Percentiles rank a stretch among this genome's conserved stretches.
Evolutionary conservation across 2,329 filamentous ascomycete genomes (phyloP).

Genomic region (Hymenoscyphus fraxineus): DNA sequence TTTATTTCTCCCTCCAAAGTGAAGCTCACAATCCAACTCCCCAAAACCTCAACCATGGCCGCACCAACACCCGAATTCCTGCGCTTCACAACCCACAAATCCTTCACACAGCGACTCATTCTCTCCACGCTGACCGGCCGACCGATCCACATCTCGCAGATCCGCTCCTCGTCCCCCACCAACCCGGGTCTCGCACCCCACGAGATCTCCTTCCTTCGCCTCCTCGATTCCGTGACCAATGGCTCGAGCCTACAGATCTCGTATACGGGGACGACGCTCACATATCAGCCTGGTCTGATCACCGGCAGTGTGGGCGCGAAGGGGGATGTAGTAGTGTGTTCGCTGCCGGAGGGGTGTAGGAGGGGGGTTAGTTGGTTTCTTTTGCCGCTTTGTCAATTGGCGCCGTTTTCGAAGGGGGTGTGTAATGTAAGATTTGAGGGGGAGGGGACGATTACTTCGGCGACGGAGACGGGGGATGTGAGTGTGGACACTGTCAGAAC

Average conservation of each 20-base stretch:
- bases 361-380: slow-evolving; percentile 90
- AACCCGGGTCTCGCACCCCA: slow-evolving; percentile 85
- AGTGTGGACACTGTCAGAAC: slow-evolving; percentile 92
- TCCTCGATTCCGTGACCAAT: slow-evolving; percentile 93
- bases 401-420: slow-evolving; percentile 87
- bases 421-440: slow-evolving; percentile 89
- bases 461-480: slow-evolving; percentile 79
- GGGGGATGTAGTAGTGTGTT: slow-evolving; percentile 72
- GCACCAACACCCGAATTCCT: slow-evolving; percentile 46
- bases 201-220: slow-evolving; percentile 92
- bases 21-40: slow-evolving; percentile 6
- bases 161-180: slow-evolving; percentile 80
- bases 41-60: slow-evolving; percentile 25
- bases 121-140: slow-evolving; percentile 88
- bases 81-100: slow-evolving; percentile 78
- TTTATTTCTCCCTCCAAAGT: slow-evolving; percentile 5
- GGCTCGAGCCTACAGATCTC: slow-evolving; percentile 93
- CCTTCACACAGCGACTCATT: slow-evolving; percentile 78
- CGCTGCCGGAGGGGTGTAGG: slow-evolving; percentile 70
- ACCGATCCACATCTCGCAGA: slow-evolving; percentile 87
- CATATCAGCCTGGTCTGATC: slow-evolving; percentile 89
- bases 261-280: slow-evolving; percentile 88
- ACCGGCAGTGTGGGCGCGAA: slow-evolving; percentile 75
- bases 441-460: slow-evolving; percentile 85
- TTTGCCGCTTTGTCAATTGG: slow-evolving; percentile 80